A percentile compares a stretch with the other conserved stretches of the same genome.
These are phyloP conservation scores for Russula virescens DNA, from an alignment of 768 basidiomycete genomes.

Conservation along the genomic window DNA sequence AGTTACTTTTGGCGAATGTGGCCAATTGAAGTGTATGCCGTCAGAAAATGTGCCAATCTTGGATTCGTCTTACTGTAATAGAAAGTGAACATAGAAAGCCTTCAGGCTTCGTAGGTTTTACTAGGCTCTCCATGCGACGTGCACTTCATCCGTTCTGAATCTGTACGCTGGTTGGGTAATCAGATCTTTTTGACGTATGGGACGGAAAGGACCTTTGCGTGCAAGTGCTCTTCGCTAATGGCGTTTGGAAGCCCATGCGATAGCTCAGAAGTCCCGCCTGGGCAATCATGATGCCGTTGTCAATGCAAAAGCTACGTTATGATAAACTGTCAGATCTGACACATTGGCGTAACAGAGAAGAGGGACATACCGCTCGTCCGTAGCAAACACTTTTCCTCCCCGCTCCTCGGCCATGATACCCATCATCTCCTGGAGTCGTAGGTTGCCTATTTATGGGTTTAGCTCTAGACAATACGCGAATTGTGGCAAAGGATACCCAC, in stretches of 20 bases:
- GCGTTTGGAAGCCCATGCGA: conserved; percentile 83
- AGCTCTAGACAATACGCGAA: not conserved
- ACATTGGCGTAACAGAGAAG: not conserved
- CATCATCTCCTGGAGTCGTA: conserved; percentile 98
- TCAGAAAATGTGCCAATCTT: not conserved
- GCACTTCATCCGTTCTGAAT: conserved; percentile 91
- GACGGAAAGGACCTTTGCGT: conserved; percentile 70
- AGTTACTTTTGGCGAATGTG: conserved; percentile 48
- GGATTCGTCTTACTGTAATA: not conserved
- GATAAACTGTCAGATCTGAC: not conserved
- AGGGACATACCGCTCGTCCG: conserved; percentile 76
- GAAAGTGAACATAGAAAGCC: no score
- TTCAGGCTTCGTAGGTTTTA: not conserved
- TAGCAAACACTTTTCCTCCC: conserved; percentile 85
- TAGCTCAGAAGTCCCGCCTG: conserved; percentile 91
- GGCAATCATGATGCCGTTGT: conserved; percentile 99
- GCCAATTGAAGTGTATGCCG: conserved; percentile 24
- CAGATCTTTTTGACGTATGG: not conserved
- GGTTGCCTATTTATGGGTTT: conserved; percentile 58
- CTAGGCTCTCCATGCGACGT: conserved; percentile 81
- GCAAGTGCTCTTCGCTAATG: conserved; percentile 74
- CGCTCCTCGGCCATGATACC: conserved; percentile 92
- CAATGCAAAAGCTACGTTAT: conserved; percentile 76
- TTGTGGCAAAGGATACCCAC: conserved; percentile 45
- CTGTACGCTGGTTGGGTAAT: conserved; percentile 36